These are phyloP conservation scores for Aspergillus hortae DNA, from an alignment of 2,329 filamentous ascomycete genomes.

Conservation along the genomic window DNA sequence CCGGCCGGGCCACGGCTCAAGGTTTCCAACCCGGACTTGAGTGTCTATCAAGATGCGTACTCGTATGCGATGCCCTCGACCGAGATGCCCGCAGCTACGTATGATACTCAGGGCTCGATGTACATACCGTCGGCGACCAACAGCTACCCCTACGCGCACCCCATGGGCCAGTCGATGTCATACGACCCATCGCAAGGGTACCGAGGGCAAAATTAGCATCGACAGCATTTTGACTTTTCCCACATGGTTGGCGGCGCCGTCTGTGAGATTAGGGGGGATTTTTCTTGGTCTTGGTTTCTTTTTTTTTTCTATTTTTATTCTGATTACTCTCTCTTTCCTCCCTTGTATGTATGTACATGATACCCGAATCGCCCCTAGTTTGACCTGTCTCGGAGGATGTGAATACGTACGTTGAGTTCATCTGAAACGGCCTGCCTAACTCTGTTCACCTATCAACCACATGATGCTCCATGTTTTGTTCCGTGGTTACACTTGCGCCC, in stretches of 20 bases:
- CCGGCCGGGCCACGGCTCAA: slow-evolving; percentile 22
- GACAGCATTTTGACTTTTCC: slow-evolving; percentile 10
- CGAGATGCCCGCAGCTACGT: slow-evolving; percentile 15
- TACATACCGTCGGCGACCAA: slow-evolving; percentile 23
- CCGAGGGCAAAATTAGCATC: slow-evolving; percentile 5
- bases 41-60: slow-evolving; percentile 22
- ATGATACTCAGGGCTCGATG: slow-evolving; percentile 19
- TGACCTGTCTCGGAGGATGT: neutral
- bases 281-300: slow-evolving; percentile 1
- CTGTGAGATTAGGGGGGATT: slow-evolving; percentile 5
- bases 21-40: slow-evolving; percentile 17
- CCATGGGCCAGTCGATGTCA: slow-evolving; percentile 13
- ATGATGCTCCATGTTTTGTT: neutral
- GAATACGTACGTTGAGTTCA: neutral
- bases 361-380: neutral
- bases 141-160: slow-evolving; percentile 15
- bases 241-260: slow-evolving; percentile 4
- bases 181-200: slow-evolving; percentile 13
- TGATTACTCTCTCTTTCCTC: neutral
- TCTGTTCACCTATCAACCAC: slow-evolving; percentile 2
- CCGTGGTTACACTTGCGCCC: too few species aligned
- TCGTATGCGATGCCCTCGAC: slow-evolving; percentile 21
- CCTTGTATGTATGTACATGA: slow-evolving; percentile 1
- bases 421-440: neutral
- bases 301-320: neutral